Evolutionary conservation across 78 protist species (phyloP), one percentile per base, ranked within the genome.

Genomic region (Pigoraptor vietnamica): DNA sequence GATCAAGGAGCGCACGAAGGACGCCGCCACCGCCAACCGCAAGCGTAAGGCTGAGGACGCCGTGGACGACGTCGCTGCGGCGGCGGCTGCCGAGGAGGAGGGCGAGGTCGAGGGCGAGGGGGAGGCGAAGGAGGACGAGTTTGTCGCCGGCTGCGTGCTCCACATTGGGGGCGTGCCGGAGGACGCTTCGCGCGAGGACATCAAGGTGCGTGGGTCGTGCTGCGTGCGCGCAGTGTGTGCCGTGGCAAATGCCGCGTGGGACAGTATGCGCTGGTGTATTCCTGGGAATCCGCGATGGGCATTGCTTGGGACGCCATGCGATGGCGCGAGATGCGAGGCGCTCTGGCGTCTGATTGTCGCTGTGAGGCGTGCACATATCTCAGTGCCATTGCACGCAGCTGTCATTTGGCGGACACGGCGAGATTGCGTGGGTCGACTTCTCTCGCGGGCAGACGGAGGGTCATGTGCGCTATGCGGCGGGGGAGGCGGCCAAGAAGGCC

Each of bases 371-470:
- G 29, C 6, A 6, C 67, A 48, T 48, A 6, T 6, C 67, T 6
- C 14, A 6, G 14, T 48, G 6, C 67, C 67, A 48, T 48, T 48
- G 67, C 67, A 48, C 67, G 67, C 67, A 48, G 67, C 29, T 21
- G 14, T 48, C 67, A 14, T 48, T 48, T 48, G 67, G 67, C 67
- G 67, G 29, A 48, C 67, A 48, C 67, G 87, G 87, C 2, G 38
- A 82, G 23, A 34, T 82, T 24, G 38, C 34, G 38, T 34, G 37
- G 21, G 87, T 82, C 37, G 87, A 82, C 37, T 82, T 82, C 19
- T 32, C 87, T 6, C 87, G 87, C 87, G 87, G 37, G 21, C 87
- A 82, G 87, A 34, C 87, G 38, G 87, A 82, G 34, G 87, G 87
- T 24, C 25, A 82, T 14, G 37, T 82, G 34, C 87, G 87, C 2